phyloP scores from a whole-genome alignment of 139 green algal species.

The Ulvella scutata region DNA sequence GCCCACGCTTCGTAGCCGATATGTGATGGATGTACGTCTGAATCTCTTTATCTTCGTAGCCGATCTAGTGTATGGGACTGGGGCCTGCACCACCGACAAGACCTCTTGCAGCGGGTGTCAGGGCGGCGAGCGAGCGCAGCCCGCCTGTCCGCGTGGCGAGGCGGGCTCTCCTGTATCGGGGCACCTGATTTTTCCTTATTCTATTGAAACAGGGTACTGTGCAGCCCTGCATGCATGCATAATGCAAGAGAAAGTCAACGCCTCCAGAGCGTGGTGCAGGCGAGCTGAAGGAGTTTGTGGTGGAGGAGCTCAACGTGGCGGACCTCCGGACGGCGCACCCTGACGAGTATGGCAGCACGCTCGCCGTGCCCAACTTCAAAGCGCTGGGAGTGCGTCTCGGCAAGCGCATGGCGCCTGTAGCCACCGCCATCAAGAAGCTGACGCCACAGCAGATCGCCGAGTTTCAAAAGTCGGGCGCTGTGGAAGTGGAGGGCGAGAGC shows the following conservation, averaged over 20 bases:
- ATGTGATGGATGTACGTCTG: no score
- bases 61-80: no score
- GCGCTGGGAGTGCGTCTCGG: constrained; percentile 73
- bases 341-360: constrained; percentile 46
- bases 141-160: no score
- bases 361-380: constrained; percentile 71
- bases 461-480: constrained; percentile 35
- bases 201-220: not conserved
- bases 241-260: not conserved
- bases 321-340: constrained; percentile 37
- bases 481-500: constrained; percentile 49
- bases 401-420: constrained; percentile 58
- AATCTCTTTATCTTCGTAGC: no score
- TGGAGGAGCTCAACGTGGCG: constrained; percentile 81
- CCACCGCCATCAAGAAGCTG: constrained; percentile 38
- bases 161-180: no score
- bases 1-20: no score
- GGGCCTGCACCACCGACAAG: no score
- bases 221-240: not conserved
- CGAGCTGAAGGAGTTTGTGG: constrained; percentile 72
- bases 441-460: constrained; percentile 31
- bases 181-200: not conserved
- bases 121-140: no score
- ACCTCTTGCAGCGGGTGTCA: no score
- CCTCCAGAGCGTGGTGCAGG: constrained; percentile 18